A percentile compares a stretch with the other conserved stretches of the same genome.
Conservation (phyloP, 768 basidiomycete species). For the Crepidotus variabilis region DNA sequence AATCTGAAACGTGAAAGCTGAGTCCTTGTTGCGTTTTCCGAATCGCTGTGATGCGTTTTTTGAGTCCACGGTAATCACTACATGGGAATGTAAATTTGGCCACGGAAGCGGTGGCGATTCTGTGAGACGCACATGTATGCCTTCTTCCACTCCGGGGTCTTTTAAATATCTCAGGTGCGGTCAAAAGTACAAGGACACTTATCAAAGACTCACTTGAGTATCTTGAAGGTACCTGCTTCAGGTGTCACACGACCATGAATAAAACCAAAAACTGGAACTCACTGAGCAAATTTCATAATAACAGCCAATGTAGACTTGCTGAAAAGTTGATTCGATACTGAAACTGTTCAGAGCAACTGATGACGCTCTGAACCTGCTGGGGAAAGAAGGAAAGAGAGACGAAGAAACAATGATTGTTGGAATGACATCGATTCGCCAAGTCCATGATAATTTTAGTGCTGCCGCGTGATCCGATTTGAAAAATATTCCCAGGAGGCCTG, state of each 20-base stretch:
- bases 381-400: too few species aligned
- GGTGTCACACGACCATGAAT: neutral
- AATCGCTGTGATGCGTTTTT: conserved; percentile 60
- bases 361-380: too few species aligned
- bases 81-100: neutral
- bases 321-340: too few species aligned
- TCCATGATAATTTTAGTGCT: too few species aligned
- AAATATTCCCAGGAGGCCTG: too few species aligned
- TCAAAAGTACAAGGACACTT: neutral
- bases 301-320: neutral
- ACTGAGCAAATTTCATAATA: conserved; percentile 25
- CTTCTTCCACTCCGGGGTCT: conserved; percentile 76
- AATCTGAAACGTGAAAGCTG: conserved; percentile 16
- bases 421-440: too few species aligned
- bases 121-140: conserved; percentile 48
- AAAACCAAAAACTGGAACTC: conserved; percentile 6
- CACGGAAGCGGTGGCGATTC: neutral
- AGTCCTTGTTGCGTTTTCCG: conserved; percentile 32
- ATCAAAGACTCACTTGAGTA: conserved; percentile 46
- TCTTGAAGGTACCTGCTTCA: conserved; percentile 62
- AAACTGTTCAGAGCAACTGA: too few species aligned
- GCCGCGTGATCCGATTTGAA: too few species aligned
- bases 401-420: too few species aligned
- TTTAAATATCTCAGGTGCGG: neutral
- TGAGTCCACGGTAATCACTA: conserved; percentile 73